Percentiles rank a stretch among this genome's conserved stretches.
Evolutionary conservation across 495 filamentous ascomycete species (phyloP).

Genomic region (Poronia punctata): DNA sequence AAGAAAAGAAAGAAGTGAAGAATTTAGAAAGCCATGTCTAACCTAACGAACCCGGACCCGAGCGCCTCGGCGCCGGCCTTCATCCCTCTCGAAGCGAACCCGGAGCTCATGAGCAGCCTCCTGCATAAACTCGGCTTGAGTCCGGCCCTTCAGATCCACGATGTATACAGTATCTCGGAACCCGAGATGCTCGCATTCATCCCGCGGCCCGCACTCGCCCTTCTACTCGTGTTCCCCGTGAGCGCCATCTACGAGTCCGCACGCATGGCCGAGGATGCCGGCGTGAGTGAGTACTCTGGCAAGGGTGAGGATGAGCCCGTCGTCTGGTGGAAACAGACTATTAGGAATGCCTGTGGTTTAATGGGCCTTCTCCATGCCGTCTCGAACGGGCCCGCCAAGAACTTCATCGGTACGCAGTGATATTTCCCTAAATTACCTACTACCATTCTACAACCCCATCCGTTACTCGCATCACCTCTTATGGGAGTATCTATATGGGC

Average conservation of each 20-base stretch:
- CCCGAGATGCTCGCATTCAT: constrained; percentile 71
- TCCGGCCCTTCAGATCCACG: constrained; percentile 59
- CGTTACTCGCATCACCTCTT: too few relatives aligned
- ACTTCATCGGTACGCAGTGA: constrained; percentile 35
- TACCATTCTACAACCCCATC: not conserved
- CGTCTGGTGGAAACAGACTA: constrained; percentile 89
- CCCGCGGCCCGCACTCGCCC: constrained; percentile 72
- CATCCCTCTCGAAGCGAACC: constrained; percentile 57
- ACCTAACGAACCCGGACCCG: constrained; percentile 27
- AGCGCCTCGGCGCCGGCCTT: constrained; percentile 31
- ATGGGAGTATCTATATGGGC: too few relatives aligned
- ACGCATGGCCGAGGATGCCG: constrained; percentile 57
- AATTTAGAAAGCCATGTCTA: too few relatives aligned
- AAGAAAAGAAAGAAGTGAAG: constrained; percentile 4
- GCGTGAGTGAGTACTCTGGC: constrained; percentile 30
- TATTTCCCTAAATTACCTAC: too few relatives aligned
- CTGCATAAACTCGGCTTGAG: constrained; percentile 71
- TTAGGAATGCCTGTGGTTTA: constrained; percentile 78
- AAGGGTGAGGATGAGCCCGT: constrained; percentile 38
- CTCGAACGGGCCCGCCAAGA: constrained; percentile 36
- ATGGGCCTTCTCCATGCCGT: constrained; percentile 78
- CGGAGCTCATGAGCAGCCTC: constrained; percentile 70
- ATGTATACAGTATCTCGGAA: constrained; percentile 78
- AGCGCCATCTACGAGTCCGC: constrained; percentile 60
- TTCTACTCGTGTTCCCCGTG: constrained; percentile 81